Evolutionary conservation across 805 yeast species (phyloP), one percentile per base, ranked within the genome.

Genomic region (Ogataea trehaloabstinens): DNA sequence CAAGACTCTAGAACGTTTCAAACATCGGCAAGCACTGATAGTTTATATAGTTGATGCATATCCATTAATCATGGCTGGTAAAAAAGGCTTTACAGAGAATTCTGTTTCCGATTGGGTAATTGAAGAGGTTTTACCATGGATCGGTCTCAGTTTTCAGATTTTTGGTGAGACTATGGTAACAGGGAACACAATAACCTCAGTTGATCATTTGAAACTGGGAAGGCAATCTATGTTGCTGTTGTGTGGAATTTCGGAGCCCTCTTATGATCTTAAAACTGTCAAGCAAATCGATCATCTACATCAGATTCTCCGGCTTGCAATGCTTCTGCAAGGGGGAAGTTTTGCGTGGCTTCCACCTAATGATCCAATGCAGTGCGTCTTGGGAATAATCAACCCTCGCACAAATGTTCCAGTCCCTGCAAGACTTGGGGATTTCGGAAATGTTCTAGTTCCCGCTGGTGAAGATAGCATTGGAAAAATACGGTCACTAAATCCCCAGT

Each of bases 401-500:
- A 28, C 25, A 10, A 8, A 28, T 1, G 19, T 33, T 11, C 24
- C 21, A n/a, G 8, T 21, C 5, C 34, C 21, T 4, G 42, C 20
- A 31, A 35, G 41, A 7, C 24, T 51, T 11, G 41, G 44, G 5
- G 59, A 54, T 19, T 48, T 40, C 32, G 43, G 41, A 16, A 28
- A 35, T 10, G 35, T 60, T 12, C 29, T 58, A 16, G 64, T 80
- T 2, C 81, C 82, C 0, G 40, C 42, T 5, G 78, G 74, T 0
- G 63, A 71, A 62, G 88, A 82, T 45, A 59, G 80, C 3, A 64
- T 71, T 66, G 66, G 66, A 16, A 72, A 77, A 47, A 78, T 82
- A 19, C 50, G 60, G 24, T 58, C 69, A 0, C 35, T 71, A 16
- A 55, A 61, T 37, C 72, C 64, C 4, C 31, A 37, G 0, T 59